Base-by-base conservation (phyloP, 768 basidiomycete genomes). In the Auricularia sp. region DNA sequence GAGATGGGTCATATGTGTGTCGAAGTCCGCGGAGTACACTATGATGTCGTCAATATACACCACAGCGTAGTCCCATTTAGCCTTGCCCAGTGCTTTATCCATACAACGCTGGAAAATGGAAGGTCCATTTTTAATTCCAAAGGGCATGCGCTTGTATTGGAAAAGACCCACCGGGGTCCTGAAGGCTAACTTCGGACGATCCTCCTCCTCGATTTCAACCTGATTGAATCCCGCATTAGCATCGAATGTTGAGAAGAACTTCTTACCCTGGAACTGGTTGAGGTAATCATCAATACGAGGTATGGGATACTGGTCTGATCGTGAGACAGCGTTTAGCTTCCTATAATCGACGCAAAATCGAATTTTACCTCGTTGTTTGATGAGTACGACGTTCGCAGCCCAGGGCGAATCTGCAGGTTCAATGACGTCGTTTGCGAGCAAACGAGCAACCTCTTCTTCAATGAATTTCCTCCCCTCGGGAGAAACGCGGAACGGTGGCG, bases 101-200 rank as follows among this genome's bases (percentile, higher is more conserved):
- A 24, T 24, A 24, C 24, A 24, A 24, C 24, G 24, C 24, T 24
- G 42, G 16, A 44, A 44, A 16, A 44, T 44, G 42, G 42, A 44
- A 8, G 42, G 42, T 8, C 42, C 42, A 44, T 77, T 77, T 0
- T 71, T 58, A 1, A 71, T 70, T 0, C 77, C 75, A 62, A 81
- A 81, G 0, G 78, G 79, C 77, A 81, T 79, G 44, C 76, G 62
- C 34, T 64, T 66, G 67, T 80, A 81, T 65, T 81, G 79, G 44
- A 65, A 77, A 0, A 80, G 67, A 5, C 80, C 80, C 37, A 67
- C 61, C 65, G 79, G 80, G 0, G 74, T 74, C 24, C 24, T 24
- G 62, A 81, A 81, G 0, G 77, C 78, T 0, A 75, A 73, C 47
- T 76, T 75, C 24, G 75, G 71, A 14, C 68, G 65, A n/a, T 72